A percentile compares a stretch with the other conserved stretches of the same genome.
phyloP scores from a whole-genome alignment of 441 rosid genomes.

The Erodium trifolium region DNA sequence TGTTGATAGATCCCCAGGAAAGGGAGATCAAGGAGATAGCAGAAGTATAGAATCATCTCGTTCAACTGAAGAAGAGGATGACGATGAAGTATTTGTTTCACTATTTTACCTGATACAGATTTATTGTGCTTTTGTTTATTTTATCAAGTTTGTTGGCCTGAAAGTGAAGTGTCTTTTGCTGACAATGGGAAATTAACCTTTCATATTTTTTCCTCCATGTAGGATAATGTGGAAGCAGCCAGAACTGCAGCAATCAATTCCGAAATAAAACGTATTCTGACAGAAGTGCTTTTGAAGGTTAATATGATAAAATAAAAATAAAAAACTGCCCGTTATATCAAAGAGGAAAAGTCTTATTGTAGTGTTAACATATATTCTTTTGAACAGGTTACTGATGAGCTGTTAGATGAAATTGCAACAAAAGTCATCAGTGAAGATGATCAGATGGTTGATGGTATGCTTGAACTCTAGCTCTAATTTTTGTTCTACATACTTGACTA shows the following conservation, averaged over 20 bases:
- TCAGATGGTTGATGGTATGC: slow-evolving; percentile 46
- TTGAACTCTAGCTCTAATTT: slow-evolving; percentile 3
- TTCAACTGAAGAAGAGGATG: slow-evolving; percentile 83
- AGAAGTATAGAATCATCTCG: slow-evolving; percentile 63
- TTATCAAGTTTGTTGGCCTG: neutral
- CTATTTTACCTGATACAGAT: slow-evolving; percentile 9
- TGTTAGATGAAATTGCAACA: slow-evolving; percentile 87
- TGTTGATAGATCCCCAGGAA: slow-evolving; percentile 40
- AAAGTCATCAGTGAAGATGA: slow-evolving; percentile 80
- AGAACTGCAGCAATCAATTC: slow-evolving; percentile 68
- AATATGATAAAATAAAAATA: slow-evolving; percentile 14
- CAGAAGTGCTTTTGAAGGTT: slow-evolving; percentile 97
- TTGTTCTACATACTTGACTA: slow-evolving; percentile 5
- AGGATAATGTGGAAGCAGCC: slow-evolving; percentile 75
- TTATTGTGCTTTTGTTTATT: slow-evolving; percentile 12
- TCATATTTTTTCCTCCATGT: slow-evolving; percentile 25
- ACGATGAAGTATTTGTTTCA: slow-evolving; percentile 54
- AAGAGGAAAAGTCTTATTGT: slow-evolving; percentile 8
- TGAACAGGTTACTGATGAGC: slow-evolving; percentile 81
- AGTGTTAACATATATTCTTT: slow-evolving; percentile 21
- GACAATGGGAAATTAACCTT: slow-evolving; percentile 12
- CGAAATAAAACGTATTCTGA: slow-evolving; percentile 85
- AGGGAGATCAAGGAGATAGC: slow-evolving; percentile 48
- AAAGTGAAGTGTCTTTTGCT: neutral
- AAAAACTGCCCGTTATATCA: slow-evolving; percentile 11